Evolutionary conservation across 2,329 filamentous ascomycete genomes (phyloP).

Genomic region (Phyllosticta ampelicida): DNA sequence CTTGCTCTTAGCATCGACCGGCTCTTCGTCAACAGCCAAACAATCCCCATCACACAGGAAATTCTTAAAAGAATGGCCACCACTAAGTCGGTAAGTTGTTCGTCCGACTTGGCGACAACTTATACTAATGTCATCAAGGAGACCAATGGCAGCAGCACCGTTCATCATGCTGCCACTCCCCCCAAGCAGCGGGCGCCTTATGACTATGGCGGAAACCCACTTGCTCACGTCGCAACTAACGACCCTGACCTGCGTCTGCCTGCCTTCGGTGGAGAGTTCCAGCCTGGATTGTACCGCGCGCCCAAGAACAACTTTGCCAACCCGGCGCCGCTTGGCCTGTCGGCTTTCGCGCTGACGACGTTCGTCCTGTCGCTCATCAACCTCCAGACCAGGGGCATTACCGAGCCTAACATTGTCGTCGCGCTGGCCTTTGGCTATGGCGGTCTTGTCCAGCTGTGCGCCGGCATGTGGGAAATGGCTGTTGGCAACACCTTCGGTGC

Average conservation of each 20-base stretch:
- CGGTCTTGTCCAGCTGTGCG: constrained; percentile 32
- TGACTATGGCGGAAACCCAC: constrained; percentile 42
- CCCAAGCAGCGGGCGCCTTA: constrained; percentile 35
- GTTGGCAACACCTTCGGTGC: constrained; percentile 47
- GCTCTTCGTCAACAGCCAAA: not conserved
- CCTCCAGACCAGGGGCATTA: constrained; percentile 25
- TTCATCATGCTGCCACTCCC: constrained; percentile 27
- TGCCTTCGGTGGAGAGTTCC: constrained; percentile 43
- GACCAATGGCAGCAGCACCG: constrained; percentile 21
- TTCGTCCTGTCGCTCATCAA: constrained; percentile 41
- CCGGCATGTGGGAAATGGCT: constrained; percentile 38
- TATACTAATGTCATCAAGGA: constrained; percentile 9
- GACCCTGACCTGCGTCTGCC: constrained; percentile 35
- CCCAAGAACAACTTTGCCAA: constrained; percentile 37
- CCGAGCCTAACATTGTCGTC: constrained; percentile 30
- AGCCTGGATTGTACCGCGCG: constrained; percentile 41
- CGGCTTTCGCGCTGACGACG: constrained; percentile 50
- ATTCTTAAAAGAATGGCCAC: constrained; percentile 27
- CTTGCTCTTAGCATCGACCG: not conserved
- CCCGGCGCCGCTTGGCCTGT: constrained; percentile 45
- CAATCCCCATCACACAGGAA: not conserved
- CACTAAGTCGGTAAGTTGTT: constrained; percentile 23
- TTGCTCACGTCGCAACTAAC: constrained; percentile 40
- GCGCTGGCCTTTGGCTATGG: constrained; percentile 32
- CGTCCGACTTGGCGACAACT: too few species aligned